Conservation (phyloP, 768 basidiomycete genomes). For the Suillus tomentosus region DNA sequence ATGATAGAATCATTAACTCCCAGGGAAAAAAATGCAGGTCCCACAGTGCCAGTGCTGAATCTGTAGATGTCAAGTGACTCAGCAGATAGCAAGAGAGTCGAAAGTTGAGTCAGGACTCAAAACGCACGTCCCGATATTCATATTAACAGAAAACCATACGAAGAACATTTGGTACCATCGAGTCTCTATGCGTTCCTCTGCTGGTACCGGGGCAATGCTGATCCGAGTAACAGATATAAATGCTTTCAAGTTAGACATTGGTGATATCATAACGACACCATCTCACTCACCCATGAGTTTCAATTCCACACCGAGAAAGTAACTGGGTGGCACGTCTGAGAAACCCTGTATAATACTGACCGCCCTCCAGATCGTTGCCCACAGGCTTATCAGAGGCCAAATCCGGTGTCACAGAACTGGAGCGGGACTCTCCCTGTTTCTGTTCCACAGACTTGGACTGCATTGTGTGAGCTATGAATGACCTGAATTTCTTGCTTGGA, state of each 20-base stretch:
- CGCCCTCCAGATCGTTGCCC: not conserved
- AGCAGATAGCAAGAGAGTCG: not conserved
- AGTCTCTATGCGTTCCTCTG: slow-evolving; percentile 39
- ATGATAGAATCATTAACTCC: slow-evolving; percentile 44
- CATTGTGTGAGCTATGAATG: not conserved
- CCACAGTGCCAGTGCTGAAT: slow-evolving; percentile 50
- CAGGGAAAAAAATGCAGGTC: slow-evolving; percentile 51
- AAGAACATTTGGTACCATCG: slow-evolving; percentile 51
- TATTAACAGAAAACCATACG: slow-evolving; percentile 51
- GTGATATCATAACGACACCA: not conserved
- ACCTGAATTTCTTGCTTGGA: not conserved
- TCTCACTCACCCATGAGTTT: slow-evolving; percentile 41
- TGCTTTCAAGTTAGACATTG: not conserved
- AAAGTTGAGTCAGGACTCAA: not conserved
- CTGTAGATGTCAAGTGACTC: slow-evolving; percentile 24
- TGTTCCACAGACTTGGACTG: not conserved
- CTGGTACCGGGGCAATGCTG: slow-evolving; percentile 43
- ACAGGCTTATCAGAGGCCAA: not conserved
- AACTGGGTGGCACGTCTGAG: slow-evolving; percentile 28
- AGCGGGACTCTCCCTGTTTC: not conserved
- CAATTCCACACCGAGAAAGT: slow-evolving; percentile 38
- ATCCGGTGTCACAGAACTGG: not conserved
- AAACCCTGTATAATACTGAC: slow-evolving; percentile 7
- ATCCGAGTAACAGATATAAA: not conserved
- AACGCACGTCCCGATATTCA: slow-evolving; percentile 45